A percentile compares a stretch with the other conserved stretches of the same genome.
Conservation (phyloP, 1,139 yeast genomes). For the Hemisphaericaspora lyxosophila region DNA sequence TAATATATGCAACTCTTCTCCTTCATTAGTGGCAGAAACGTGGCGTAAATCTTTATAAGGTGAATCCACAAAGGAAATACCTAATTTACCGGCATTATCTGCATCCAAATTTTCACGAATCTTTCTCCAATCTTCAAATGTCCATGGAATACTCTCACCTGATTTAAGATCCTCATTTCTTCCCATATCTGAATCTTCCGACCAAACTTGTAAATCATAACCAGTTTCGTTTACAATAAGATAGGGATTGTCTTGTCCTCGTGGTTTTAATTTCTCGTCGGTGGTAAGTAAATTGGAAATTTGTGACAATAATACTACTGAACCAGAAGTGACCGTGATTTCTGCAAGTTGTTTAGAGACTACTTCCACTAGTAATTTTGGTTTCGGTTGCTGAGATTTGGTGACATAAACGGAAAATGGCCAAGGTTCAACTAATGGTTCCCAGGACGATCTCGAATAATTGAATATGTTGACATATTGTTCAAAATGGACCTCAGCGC, state of each 20-base stretch:
- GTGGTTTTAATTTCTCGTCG: slow-evolving; percentile 55
- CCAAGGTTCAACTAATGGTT: slow-evolving; percentile 89
- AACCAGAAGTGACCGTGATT: slow-evolving; percentile 75
- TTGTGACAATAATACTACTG: slow-evolving; percentile 75
- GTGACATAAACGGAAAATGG: slow-evolving; percentile 74
- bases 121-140: slow-evolving; percentile 90
- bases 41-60: slow-evolving; percentile 52
- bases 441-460: slow-evolving; percentile 94
- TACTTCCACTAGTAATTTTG: slow-evolving; percentile 57
- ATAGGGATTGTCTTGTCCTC: slow-evolving; percentile 86
- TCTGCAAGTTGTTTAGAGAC: slow-evolving; percentile 77
- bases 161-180: slow-evolving; percentile 40
- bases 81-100: slow-evolving; percentile 62
- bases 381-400: slow-evolving; percentile 42
- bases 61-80: slow-evolving; percentile 57
- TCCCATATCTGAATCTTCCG: slow-evolving; percentile 26
- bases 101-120: slow-evolving; percentile 79
- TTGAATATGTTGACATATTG: slow-evolving; percentile 80
- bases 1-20: slow-evolving; percentile 73
- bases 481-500: slow-evolving; percentile 68
- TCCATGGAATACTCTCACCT: slow-evolving; percentile 69
- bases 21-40: slow-evolving; percentile 76
- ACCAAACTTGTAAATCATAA: slow-evolving; percentile 75
- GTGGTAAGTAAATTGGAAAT: slow-evolving; percentile 57
- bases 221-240: slow-evolving; percentile 84